A percentile compares a stretch with the other conserved stretches of the same genome.
Conservation (phyloP, 176 grass and related monocot genomes). For the Pharus latifolius region DNA sequence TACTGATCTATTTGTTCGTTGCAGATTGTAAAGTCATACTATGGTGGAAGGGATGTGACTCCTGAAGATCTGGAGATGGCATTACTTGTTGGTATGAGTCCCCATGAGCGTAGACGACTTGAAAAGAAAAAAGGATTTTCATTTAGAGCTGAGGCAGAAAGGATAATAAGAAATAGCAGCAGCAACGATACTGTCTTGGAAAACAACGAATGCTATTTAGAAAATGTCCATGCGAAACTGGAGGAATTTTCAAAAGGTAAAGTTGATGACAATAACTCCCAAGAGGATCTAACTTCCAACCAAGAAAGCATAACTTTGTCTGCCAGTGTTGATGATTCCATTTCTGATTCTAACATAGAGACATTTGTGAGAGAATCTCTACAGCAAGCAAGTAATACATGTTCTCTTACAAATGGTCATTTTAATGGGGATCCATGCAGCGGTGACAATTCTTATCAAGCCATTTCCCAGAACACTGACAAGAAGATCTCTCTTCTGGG, state of each 20-base stretch:
- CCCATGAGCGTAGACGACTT: slow-evolving; percentile 61
- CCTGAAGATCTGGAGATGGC: slow-evolving; percentile 70
- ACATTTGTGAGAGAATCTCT: neutral
- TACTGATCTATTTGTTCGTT: neutral
- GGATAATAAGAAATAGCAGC: slow-evolving; percentile 32
- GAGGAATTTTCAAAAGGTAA: slow-evolving; percentile 13
- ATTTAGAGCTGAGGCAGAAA: slow-evolving; percentile 39
- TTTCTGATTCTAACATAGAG: slow-evolving; percentile 3
- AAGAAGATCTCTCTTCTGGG: slow-evolving; percentile 73
- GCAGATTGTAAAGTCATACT: slow-evolving; percentile 80
- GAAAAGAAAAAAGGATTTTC: slow-evolving; percentile 79
- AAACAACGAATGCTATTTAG: slow-evolving; percentile 16
- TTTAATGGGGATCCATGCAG: slow-evolving; percentile 9
- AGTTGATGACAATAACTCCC: slow-evolving; percentile 2
- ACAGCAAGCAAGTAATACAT: neutral
- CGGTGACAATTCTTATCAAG: slow-evolving; percentile 17
- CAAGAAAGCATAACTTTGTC: slow-evolving; percentile 13
- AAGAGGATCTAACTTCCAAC: neutral
- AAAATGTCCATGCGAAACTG: slow-evolving; percentile 16
- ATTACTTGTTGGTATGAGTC: slow-evolving; percentile 80
- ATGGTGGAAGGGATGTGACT: slow-evolving; percentile 72
- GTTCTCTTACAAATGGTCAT: slow-evolving; percentile 16
- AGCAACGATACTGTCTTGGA: slow-evolving; percentile 3
- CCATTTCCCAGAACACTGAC: slow-evolving; percentile 22
- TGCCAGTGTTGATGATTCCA: neutral